These are phyloP conservation scores for Aspergillus thermomutatus DNA, from an alignment of 2,329 filamentous ascomycete species.

Conservation along the genomic window DNA sequence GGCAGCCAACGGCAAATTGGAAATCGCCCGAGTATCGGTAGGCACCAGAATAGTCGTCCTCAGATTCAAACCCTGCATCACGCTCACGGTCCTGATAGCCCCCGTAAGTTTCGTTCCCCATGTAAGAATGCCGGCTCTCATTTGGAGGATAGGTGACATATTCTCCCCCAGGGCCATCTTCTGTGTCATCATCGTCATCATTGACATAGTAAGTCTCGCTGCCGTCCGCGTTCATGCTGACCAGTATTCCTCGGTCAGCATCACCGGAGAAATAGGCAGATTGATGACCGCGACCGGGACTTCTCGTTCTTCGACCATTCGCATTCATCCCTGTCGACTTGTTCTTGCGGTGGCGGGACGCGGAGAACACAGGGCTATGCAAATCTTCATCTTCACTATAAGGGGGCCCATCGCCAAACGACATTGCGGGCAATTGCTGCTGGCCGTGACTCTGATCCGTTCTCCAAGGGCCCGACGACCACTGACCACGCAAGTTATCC, in stretches of 20 bases:
- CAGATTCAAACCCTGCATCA: conserved; percentile 36
- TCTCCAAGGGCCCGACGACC: conserved; percentile 50
- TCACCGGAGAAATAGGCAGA: conserved; percentile 48
- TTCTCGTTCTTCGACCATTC: conserved; percentile 47
- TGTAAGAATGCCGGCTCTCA: conserved; percentile 56
- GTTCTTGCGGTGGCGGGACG: conserved; percentile 79
- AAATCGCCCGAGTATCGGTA: conserved; percentile 85
- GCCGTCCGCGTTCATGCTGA: conserved; percentile 65
- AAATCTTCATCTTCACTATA: conserved; percentile 96
- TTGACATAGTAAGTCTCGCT: conserved; percentile 72
- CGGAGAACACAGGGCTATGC: conserved; percentile 81
- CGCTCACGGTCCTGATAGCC: conserved; percentile 35
- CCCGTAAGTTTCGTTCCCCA: conserved; percentile 38
- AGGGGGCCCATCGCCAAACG: conserved; percentile 83
- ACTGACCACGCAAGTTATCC: conserved; percentile 63
- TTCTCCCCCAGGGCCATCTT: conserved; percentile 72
- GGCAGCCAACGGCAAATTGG: conserved; percentile 89
- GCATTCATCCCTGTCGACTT: conserved; percentile 55
- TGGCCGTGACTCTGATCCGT: conserved; percentile 54
- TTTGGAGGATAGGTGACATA: conserved; percentile 73
- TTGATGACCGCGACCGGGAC: conserved; percentile 40
- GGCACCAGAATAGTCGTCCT: conserved; percentile 54
- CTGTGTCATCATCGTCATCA: conserved; percentile 53
- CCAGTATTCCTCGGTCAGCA: conserved; percentile 63
- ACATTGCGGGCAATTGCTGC: conserved; percentile 74